These are phyloP conservation scores for Epipyxis sp. DNA, from an alignment of 108 stramenopile species.

Conservation along the genomic window DNA sequence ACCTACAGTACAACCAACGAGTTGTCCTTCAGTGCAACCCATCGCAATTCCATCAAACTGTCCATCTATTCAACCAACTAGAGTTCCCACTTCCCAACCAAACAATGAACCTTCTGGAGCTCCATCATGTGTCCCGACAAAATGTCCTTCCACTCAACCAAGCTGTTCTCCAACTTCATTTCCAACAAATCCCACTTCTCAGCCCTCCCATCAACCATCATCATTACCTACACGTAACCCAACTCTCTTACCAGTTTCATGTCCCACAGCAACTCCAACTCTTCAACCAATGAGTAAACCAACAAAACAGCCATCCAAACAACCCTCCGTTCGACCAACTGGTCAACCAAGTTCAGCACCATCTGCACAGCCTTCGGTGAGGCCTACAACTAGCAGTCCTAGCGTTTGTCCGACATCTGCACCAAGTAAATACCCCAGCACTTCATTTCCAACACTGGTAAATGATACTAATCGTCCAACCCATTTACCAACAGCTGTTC, in stretches of 20 bases:
- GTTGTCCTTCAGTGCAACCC: not conserved
- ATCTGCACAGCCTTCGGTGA: not conserved
- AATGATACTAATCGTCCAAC: not conserved
- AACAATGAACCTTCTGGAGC: not conserved
- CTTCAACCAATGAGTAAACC: not conserved
- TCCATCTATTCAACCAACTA: not conserved
- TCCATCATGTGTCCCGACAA: not conserved
- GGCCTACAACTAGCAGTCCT: not conserved
- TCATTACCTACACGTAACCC: not conserved
- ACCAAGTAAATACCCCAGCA: not conserved
- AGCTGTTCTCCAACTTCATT: no score
- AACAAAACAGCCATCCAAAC: not conserved
- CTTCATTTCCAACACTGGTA: not conserved
- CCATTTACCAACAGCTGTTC: not conserved
- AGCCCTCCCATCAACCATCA: slow-evolving; percentile 1
- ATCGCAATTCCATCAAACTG: not conserved
- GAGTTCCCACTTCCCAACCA: not conserved
- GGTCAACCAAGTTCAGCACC: not conserved
- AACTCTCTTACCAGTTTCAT: not conserved
- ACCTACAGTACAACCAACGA: not conserved
- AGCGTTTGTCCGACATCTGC: not conserved
- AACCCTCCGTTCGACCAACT: not conserved
- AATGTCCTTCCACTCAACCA: not conserved
- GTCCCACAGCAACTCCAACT: not conserved
- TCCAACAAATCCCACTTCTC: not conserved